phyloP scores from a whole-genome alignment of 495 filamentous ascomycete species.

The Mycothermus thermophilus region DNA sequence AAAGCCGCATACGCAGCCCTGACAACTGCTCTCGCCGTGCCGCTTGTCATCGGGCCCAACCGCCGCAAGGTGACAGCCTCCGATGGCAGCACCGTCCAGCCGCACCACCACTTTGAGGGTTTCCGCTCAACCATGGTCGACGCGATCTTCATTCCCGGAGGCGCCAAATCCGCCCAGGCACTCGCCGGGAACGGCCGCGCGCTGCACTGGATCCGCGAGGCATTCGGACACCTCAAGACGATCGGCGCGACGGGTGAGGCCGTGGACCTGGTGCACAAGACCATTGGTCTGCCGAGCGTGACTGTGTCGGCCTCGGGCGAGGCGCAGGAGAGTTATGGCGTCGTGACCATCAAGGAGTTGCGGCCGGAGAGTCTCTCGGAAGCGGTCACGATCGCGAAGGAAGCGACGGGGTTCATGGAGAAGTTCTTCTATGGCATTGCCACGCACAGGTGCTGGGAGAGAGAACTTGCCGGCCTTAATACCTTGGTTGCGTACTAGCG shows the following conservation, averaged over 20 bases:
- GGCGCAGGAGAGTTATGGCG: conserved; percentile 53
- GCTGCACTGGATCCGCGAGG: conserved; percentile 71
- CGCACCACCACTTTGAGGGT: conserved; percentile 72
- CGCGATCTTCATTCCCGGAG: conserved; percentile 66
- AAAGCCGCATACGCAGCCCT: conserved; percentile 48
- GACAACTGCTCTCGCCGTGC: conserved; percentile 46
- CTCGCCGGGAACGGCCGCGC: conserved; percentile 62
- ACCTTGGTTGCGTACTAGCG: conserved; percentile 32
- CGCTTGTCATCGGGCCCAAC: conserved; percentile 55
- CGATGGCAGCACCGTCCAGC: conserved; percentile 42
- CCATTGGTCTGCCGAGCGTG: conserved; percentile 43
- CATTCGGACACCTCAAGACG: conserved; percentile 67
- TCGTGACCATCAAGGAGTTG: conserved; percentile 44
- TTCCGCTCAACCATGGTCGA: conserved; percentile 82
- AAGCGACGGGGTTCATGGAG: conserved; percentile 48
- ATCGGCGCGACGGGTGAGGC: conserved; percentile 63
- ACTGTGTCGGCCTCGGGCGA: conserved; percentile 32
- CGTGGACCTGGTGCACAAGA: conserved; percentile 47
- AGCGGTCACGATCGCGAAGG: conserved; percentile 43
- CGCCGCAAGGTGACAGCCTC: conserved; percentile 47
- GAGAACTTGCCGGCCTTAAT: conserved; percentile 57
- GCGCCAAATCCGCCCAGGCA: conserved; percentile 42
- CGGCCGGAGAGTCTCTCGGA: conserved; percentile 42
- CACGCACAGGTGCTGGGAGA: conserved; percentile 53
- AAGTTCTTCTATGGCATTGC: conserved; percentile 51